Conservation (phyloP, 169 alveolate genomes). For the Plasmodium malariae region DNA sequence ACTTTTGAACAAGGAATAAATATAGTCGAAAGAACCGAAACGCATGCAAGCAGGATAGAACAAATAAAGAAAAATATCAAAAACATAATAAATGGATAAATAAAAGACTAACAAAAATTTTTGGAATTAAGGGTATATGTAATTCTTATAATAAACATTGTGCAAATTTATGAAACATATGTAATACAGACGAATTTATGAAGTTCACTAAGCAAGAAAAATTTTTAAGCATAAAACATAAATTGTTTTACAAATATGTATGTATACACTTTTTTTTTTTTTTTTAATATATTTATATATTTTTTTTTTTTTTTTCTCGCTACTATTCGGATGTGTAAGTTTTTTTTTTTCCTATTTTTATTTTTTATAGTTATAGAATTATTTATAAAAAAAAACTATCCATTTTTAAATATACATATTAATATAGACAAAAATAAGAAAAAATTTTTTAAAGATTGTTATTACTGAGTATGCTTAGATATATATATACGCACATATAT, state of each 20-base stretch:
- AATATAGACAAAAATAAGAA: background rate
- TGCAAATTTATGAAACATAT: too few relatives aligned
- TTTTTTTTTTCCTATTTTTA: constrained; percentile 13
- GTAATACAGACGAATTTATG: background rate
- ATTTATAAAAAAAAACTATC: constrained; percentile 13
- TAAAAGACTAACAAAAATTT: background rate
- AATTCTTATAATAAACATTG: background rate
- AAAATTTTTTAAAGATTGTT: background rate
- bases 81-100: background rate
- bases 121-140: background rate
- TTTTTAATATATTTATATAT: background rate
- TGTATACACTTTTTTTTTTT: background rate
- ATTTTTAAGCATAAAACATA: background rate
- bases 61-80: too few relatives aligned
- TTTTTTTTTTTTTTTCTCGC: constrained; percentile 18
- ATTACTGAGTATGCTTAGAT: background rate
- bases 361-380: constrained; percentile 43
- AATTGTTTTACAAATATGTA: background rate
- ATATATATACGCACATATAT: background rate
- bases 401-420: constrained; percentile 18
- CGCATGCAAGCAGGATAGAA: too few relatives aligned
- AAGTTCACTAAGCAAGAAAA: background rate
- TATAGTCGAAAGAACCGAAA: too few relatives aligned
- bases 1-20: too few relatives aligned
- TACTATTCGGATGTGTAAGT: background rate